Percentiles rank a stretch among this genome's conserved stretches.
Evolutionary conservation across 176 grass and related monocot species (phyloP).

Genomic region (Paspalum notatum): DNA sequence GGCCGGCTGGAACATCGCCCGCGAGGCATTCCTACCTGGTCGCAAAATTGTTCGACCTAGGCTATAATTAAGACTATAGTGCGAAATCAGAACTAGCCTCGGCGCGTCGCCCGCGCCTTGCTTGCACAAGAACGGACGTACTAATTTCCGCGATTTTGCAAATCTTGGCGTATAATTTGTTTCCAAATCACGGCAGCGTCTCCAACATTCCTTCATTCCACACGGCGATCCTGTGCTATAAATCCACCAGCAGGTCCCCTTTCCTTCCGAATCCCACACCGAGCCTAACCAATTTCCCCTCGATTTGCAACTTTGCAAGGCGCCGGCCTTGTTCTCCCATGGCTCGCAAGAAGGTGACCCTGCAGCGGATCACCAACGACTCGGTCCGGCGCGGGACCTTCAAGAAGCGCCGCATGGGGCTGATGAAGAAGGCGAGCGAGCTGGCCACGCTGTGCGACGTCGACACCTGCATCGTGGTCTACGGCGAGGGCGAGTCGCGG

Average conservation of each 20-base stretch:
- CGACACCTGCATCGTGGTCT: neutral
- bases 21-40: too few species aligned
- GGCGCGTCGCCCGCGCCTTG: neutral
- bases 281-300: neutral
- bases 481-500: neutral
- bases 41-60: too few species aligned
- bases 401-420: slow-evolving; percentile 7
- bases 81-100: too few species aligned
- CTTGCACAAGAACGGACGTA: neutral
- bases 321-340: neutral
- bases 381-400: neutral
- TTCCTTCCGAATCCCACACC: neutral
- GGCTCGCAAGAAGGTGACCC: slow-evolving; percentile 18
- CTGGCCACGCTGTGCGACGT: neutral
- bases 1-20: too few species aligned
- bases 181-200: neutral
- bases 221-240: neutral
- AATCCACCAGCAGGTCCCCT: neutral
- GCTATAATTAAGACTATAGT: too few species aligned
- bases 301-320: too few species aligned
- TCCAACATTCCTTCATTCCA: slow-evolving; percentile 16
- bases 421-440: slow-evolving; percentile 29
- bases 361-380: neutral
- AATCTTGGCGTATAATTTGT: neutral
- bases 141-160: slow-evolving; percentile 3